Conservation (phyloP, 768 basidiomycete genomes). For the Naganishia friedmannii region DNA sequence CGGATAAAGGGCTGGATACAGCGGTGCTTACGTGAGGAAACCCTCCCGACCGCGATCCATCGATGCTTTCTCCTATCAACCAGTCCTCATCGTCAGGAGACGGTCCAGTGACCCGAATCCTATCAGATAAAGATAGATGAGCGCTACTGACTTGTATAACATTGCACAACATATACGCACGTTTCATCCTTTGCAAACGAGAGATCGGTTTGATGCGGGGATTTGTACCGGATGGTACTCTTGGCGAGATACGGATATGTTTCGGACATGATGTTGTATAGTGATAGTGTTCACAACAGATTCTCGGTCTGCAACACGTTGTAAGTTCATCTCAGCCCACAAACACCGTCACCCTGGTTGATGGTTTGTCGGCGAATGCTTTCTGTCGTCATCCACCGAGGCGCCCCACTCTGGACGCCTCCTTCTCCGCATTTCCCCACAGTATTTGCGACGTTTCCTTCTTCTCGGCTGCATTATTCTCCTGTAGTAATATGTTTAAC, state of each 20-base stretch:
- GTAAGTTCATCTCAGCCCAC: background rate
- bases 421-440: no score
- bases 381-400: no score
- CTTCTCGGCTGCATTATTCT: no score
- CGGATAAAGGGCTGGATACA: background rate
- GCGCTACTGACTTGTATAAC: background rate
- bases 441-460: no score
- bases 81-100: constrained; percentile 50
- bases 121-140: constrained; percentile 16
- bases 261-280: constrained; percentile 16
- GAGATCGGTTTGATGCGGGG: constrained; percentile 49
- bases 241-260: constrained; percentile 47
- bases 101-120: constrained; percentile 49
- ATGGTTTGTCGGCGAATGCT: no score
- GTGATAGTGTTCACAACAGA: no score
- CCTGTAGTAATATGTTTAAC: no score
- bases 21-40: constrained; percentile 45
- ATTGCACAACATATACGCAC: constrained; percentile 37
- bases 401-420: no score
- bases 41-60: constrained; percentile 46
- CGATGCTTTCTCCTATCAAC: constrained; percentile 48
- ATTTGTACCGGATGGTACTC: constrained; percentile 50
- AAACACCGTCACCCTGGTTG: background rate
- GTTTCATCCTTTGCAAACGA: constrained; percentile 51
- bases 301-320: no score